Evolutionary conservation across 768 basidiomycete genomes (phyloP).

Genomic region (Gymnopilus dilepis): DNA sequence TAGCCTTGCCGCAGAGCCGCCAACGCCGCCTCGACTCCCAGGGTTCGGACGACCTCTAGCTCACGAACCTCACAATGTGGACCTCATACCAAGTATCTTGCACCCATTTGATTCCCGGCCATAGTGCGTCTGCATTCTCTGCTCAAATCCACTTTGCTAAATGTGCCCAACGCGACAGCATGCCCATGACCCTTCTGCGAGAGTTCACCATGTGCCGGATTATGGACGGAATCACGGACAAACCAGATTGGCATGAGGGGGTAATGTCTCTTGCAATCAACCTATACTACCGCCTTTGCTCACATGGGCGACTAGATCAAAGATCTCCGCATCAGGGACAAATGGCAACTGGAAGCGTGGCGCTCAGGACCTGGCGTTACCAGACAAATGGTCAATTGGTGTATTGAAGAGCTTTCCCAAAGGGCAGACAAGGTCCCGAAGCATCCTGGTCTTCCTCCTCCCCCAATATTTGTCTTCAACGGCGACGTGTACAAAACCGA

Average conservation of each 20-base stretch:
- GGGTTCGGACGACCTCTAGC: conserved; percentile 34
- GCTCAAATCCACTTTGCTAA: background rate
- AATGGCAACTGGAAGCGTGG: conserved; percentile 31
- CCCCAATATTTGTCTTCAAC: conserved; percentile 30
- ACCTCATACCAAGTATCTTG: conserved; percentile 22
- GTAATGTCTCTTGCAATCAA: conserved; percentile 15
- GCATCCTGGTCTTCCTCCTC: conserved; percentile 10
- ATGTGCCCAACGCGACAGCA: conserved; percentile 5
- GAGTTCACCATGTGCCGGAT: conserved; percentile 39
- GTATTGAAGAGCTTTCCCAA: conserved; percentile 32
- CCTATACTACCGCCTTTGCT: background rate
- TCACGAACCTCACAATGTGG: conserved; percentile 23
- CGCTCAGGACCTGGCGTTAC: conserved; percentile 26
- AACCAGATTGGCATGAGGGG: conserved; percentile 39
- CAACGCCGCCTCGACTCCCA: conserved; percentile 30
- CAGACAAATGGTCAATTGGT: conserved; percentile 30
- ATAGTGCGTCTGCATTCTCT: conserved; percentile 12
- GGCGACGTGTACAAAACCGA: conserved; percentile 40
- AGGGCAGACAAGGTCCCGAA: conserved; percentile 21
- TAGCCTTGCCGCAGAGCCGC: background rate
- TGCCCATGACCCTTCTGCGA: conserved; percentile 31
- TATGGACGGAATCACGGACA: conserved; percentile 42
- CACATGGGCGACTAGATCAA: conserved; percentile 18
- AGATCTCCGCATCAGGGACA: conserved; percentile 23
- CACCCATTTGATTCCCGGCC: background rate